Percentiles rank a stretch among this genome's conserved stretches.
Conservation (phyloP, 129 eudicot species). For the Escallonia herrerae region DNA sequence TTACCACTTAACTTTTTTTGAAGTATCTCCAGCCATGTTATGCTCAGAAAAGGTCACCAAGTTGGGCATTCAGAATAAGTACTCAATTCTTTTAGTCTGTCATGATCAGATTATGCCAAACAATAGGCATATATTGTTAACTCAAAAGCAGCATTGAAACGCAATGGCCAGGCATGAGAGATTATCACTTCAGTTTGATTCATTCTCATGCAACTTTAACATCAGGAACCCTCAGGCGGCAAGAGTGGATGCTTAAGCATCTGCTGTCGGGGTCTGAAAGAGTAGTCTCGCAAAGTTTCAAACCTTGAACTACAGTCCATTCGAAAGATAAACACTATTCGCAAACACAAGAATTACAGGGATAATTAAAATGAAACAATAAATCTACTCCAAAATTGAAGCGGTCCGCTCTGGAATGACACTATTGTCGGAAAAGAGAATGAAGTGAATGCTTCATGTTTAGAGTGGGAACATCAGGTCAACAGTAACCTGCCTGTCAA, state of each 20-base stretch:
- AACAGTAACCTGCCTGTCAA: constrained; percentile 93
- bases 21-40: constrained; percentile 40
- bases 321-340: too few relatives aligned
- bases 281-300: too few relatives aligned
- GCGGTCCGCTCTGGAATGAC: too few relatives aligned
- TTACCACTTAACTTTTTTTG: constrained; percentile 26
- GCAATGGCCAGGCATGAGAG: neutral
- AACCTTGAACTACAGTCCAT: too few relatives aligned
- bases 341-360: too few relatives aligned
- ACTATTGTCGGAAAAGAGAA: too few relatives aligned
- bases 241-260: neutral
- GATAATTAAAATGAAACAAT: too few relatives aligned
- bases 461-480: constrained; percentile 42
- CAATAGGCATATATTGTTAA: constrained; percentile 15
- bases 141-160: constrained; percentile 16
- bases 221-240: neutral
- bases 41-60: constrained; percentile 30
- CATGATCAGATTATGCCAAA: constrained; percentile 12
- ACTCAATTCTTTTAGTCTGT: constrained; percentile 21
- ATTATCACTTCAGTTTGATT: neutral
- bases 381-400: too few relatives aligned
- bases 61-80: constrained; percentile 29
- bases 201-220: neutral
- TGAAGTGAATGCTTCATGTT: too few relatives aligned
- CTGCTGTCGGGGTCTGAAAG: neutral